Percentiles rank a stretch among this genome's conserved stretches.
Evolutionary conservation across 2,329 filamentous ascomycete genomes (phyloP).

Genomic region (Aureobasidium melanogenum): DNA sequence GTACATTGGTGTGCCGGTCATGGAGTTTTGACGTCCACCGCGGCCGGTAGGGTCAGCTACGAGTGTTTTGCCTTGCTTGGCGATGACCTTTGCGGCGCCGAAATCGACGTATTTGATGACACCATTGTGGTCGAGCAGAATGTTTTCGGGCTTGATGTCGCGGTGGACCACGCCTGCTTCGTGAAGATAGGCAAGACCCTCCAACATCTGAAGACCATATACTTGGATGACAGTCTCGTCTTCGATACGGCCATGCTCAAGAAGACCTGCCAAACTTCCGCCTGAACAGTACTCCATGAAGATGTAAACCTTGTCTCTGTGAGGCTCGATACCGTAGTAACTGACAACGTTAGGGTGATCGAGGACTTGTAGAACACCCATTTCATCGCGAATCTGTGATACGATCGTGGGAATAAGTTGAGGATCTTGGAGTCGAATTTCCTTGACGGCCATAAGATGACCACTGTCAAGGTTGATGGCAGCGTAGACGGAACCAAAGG

Average conservation of each 20-base stretch:
- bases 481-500: constrained; percentile 94
- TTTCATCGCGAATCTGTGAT: constrained; percentile 89
- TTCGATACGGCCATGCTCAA: constrained; percentile 94
- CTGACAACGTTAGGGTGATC: constrained; percentile 97
- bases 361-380: constrained; percentile 89
- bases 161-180: constrained; percentile 87
- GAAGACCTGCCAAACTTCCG: constrained; percentile 76
- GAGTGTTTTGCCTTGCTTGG: constrained; percentile 82
- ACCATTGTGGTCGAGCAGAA: constrained; percentile 91
- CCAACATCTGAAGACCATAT: constrained; percentile 85
- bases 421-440: constrained; percentile 93
- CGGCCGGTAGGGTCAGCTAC: constrained; percentile 42
- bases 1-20: constrained; percentile 99
- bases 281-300: constrained; percentile 99
- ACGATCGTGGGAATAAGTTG: constrained; percentile 92
- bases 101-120: constrained; percentile 99
- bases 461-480: constrained; percentile 96
- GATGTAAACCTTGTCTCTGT: constrained; percentile 98
- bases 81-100: constrained; percentile 93
- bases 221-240: constrained; percentile 98
- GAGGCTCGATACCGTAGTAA: constrained; percentile 96
- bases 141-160: constrained; percentile 96
- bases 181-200: constrained; percentile 89
- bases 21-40: constrained; percentile 60
- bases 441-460: constrained; percentile 96